Evolutionary conservation across 179 eudicot genomes (phyloP).

Genomic region (Spinacia oleracea): DNA sequence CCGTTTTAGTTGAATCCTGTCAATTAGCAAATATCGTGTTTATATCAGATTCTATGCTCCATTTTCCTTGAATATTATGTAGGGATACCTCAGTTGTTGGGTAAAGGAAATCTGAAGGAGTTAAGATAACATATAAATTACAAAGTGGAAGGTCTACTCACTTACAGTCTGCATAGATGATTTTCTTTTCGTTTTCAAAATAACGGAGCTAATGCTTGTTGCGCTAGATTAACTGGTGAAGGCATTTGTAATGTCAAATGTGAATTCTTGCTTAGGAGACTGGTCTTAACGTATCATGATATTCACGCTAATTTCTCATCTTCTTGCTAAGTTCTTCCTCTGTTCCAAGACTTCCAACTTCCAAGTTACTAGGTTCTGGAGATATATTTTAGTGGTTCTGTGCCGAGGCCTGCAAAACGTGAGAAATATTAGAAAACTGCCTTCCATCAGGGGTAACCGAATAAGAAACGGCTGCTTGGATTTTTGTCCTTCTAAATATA

Average conservation of each 20-base stretch:
- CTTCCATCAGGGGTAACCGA: background rate
- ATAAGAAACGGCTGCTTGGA: background rate
- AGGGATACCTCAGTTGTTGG: background rate
- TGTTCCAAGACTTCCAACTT: no score
- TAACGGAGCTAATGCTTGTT: no score
- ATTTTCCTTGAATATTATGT: background rate
- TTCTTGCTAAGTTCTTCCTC: background rate
- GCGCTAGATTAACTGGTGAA: no score
- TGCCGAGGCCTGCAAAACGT: background rate
- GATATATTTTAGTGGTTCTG: background rate
- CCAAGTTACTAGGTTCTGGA: background rate
- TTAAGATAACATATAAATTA: no score
- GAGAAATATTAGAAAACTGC: background rate
- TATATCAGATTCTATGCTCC: background rate
- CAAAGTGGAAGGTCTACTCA: no score
- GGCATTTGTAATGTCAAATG: no score
- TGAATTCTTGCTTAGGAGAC: background rate
- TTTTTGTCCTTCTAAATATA: background rate
- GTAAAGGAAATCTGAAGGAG: no score
- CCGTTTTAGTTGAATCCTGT: background rate
- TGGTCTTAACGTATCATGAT: background rate
- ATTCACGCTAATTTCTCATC: background rate
- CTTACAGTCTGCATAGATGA: no score
- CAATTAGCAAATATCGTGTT: background rate
- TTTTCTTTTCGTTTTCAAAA: no score